Conservation (phyloP, 1,139 yeast genomes). For the Sugiyamaella castrensis region DNA sequence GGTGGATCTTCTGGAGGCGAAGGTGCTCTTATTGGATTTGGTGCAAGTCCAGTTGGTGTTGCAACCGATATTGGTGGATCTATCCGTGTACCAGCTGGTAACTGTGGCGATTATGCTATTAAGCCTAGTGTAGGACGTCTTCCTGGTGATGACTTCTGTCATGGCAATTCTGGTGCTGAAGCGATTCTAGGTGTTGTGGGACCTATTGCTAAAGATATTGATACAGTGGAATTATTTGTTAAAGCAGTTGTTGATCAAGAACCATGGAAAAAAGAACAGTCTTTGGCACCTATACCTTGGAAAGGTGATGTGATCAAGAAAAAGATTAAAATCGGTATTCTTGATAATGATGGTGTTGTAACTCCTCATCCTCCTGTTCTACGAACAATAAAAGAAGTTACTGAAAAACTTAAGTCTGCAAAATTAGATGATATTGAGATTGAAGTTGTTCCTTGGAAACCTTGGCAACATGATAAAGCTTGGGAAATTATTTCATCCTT, state of each 20-base stretch:
- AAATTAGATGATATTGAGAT: constrained; percentile 27
- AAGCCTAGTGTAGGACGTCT: constrained; percentile 50
- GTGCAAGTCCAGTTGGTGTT: constrained; percentile 51
- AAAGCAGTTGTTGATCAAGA: constrained; percentile 11
- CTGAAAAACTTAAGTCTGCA: constrained; percentile 31
- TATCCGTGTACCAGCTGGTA: constrained; percentile 55
- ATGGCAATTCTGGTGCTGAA: constrained; percentile 49
- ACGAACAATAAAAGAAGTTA: constrained; percentile 41
- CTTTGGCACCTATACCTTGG: constrained; percentile 24
- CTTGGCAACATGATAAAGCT: constrained; percentile 39
- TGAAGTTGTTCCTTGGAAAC: constrained; percentile 46
- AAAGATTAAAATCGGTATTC: constrained; percentile 38
- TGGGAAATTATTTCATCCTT: constrained; percentile 42
- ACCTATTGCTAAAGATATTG: constrained; percentile 17
- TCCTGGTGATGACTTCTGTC: constrained; percentile 42
- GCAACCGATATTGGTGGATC: constrained; percentile 69
- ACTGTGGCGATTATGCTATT: constrained; percentile 53
- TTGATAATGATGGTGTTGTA: constrained; percentile 34
- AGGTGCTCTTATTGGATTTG: constrained; percentile 52
- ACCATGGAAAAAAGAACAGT: constrained; percentile 19
- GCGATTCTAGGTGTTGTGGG: constrained; percentile 17
- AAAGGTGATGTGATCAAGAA: constrained; percentile 43
- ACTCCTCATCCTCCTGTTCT: constrained; percentile 51
- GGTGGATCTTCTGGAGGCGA: constrained; percentile 69
- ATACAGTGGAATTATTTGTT: constrained; percentile 18